Evolutionary conservation across 257 asterid species (phyloP), one percentile per base, ranked within the genome.

Genomic region (Apocynum venetum): DNA sequence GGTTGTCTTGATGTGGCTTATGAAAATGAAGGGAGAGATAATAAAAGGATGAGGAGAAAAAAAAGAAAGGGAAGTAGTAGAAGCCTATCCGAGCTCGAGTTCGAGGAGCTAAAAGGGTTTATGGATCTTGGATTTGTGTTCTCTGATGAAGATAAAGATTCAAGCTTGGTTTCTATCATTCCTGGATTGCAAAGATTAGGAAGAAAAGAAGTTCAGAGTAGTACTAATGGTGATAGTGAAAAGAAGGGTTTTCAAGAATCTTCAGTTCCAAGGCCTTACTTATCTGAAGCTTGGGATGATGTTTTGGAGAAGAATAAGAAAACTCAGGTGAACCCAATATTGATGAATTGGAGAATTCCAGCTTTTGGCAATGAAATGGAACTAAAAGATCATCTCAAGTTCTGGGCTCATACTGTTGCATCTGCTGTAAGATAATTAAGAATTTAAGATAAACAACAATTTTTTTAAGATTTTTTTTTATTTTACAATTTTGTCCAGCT

Each of bases 101-200:
- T 88, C 14, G 89, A 91, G 79, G 98, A 93, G 75, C 12, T 93
- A 14, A 91, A 89, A 76, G 97, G 97, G 86, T 91, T 93, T 68
- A 89, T 87, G 92, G 98, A 93, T 88, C 89, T 93, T 53, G 96
- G 97, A 6, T 92, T 92, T 84, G 94, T 85, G 74, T 91, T 91
- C 49, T 83, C 92, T 0, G 96, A 85, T 17, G 85, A 86, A 25
- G 94, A 87, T 38, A 83, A 78, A 80, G 90, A 87, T 79, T 80
- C 92, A 4, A 81, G 75, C 17, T 68, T 90, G 86, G 91, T 76
- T 77, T 73, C 89, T 4, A 88, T 92, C 1, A 71, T 92, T 53
- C 96, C 97, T 11, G 97, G 96, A 11, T 78, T 92, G 78, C 91
- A 82, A 41, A 84, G 89, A 46, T 44, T 79, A 51, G 89, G 93